Base-by-base conservation (phyloP, 129 eudicot genomes). In the Kitagawia praeruptora region DNA sequence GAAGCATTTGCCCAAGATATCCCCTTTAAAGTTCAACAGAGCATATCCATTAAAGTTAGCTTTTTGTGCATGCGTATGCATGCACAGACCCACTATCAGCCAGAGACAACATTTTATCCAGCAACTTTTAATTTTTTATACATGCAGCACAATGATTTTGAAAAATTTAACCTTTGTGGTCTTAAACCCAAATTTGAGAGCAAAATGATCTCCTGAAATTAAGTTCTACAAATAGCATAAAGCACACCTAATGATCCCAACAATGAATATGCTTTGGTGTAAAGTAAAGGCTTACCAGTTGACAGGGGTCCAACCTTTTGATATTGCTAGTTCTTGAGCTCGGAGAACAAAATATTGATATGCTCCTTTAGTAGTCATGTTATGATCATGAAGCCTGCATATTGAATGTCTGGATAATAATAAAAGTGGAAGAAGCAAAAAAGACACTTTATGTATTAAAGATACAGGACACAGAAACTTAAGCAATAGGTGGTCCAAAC, bases 311-410 rank as follows among this genome's bases (percentile, higher is more conserved):
- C 94, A 82, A 73, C 92, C 87, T 78, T 89, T 78, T 25, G 96
- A 90, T 53, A 92, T 72, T 25, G 97, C 99, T 73, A 92, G 86
- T 81, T 92, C 89, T 85, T 95, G 99, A 78, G 96, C 97, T 90
- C 81, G 82, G 84, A 95, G 90, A 39, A 92, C 99, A 80, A 95
- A 95, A 86, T 95, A 95, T 58, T 89, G 92, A 75, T 95, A 95
- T 76, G 99, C 99, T 53, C 89, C 99, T 84, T 87, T 92, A 28
- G 86, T 79, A 41, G 90, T 92, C 97, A 95, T 92, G 78, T 86
- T 86, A 76, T 46, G 91, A 42, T 92, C 94, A 79, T 77, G 82
- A 80, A 95, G 97, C 99, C 99, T 95, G 88, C 86, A 83, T 46
- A 61, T 46, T 46, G 63, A 67, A 77, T 61, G 64, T 76, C 9